These are phyloP conservation scores for Lentinula aciculospora DNA, from an alignment of 768 basidiomycete genomes.

Conservation along the genomic window DNA sequence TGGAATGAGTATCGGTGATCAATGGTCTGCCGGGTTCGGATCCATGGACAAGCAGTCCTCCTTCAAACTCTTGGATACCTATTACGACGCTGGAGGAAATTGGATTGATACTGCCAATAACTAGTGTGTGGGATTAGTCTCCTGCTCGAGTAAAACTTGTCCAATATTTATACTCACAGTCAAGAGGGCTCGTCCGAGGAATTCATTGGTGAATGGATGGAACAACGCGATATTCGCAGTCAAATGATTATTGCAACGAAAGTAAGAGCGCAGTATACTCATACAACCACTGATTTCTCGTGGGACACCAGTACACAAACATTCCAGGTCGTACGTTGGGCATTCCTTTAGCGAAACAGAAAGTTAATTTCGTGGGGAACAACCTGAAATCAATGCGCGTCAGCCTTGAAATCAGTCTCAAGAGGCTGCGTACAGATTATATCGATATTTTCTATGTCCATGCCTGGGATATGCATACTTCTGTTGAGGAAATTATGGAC, in stretches of 20 bases:
- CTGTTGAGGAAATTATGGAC: conserved; percentile 42
- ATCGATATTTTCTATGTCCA: conserved; percentile 42
- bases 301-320: conserved; percentile 1
- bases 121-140: conserved; percentile 23
- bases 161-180: conserved; percentile 16
- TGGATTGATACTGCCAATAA: conserved; percentile 44
- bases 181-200: conserved; percentile 51
- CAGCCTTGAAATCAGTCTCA: conserved; percentile 29
- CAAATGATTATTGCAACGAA: conserved; percentile 44
- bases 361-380: conserved; percentile 43
- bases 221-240: conserved; percentile 36
- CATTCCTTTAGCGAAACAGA: conserved; percentile 19
- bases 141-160: not conserved
- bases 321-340: conserved; percentile 21
- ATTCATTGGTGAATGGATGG: conserved; percentile 51
- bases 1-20: conserved; percentile 38
- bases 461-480: conserved; percentile 40
- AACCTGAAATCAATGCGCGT: conserved; percentile 29
- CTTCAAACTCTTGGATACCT: conserved; percentile 42
- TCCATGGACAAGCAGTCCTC: conserved; percentile 36
- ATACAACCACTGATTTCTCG: not conserved
- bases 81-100: conserved; percentile 38
- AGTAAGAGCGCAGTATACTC: conserved; percentile 16
- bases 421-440: conserved; percentile 35
- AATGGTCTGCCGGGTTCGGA: conserved; percentile 22